Evolutionary conservation across 2,329 filamentous ascomycete genomes (phyloP), one percentile per base, ranked within the genome.

Genomic region (Beauveria bassiana): DNA sequence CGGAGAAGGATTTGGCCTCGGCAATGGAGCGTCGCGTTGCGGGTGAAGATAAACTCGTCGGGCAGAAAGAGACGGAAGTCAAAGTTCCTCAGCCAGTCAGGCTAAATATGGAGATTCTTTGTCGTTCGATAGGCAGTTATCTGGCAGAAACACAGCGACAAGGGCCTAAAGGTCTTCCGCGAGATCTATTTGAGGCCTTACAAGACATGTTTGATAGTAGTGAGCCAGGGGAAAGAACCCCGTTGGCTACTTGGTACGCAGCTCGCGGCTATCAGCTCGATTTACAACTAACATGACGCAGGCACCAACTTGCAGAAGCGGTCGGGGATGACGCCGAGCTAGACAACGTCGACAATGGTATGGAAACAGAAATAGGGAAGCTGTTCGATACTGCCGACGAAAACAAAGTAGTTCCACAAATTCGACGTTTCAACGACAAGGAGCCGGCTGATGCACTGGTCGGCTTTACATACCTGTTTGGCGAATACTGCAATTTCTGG

Each of bases 241-340:
- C 72, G 2, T 65, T 76, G 0, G 66, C 64, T 31, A 74, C 73
- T 45, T 76, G 74, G 73, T 73, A 69, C 50, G 70, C 61, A 31
- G 1, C 5, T n/a, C 10, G n/a, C 12, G 7, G 18, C 5, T 3
- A 46, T 40, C 16, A 16, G n/a, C 14, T 16, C 2, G 16, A 20
- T 46, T 8, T 20, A 1, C 40, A 42, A 20, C 31, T 55, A 61
- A 55, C 51, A 22, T 34, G 45, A n/a, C 3, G 5, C 5, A 56
- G 52, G 52, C 16, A 51, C 20, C 60, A 58, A 18, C 53, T 64
- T 14, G 62, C 61, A 42, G 50, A 61, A 10, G 38, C 58, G 3
- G 26, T 64, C 3, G 61, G 62, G 3, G 26, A 61, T 1, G n/a
- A 61, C 5, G 10, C 60, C 3, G 42, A 40, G 5, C 64, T 63